Evolutionary conservation across 2,329 filamentous ascomycete genomes (phyloP), one percentile per base, ranked within the genome.

Genomic region (Colletotrichum incanum): DNA sequence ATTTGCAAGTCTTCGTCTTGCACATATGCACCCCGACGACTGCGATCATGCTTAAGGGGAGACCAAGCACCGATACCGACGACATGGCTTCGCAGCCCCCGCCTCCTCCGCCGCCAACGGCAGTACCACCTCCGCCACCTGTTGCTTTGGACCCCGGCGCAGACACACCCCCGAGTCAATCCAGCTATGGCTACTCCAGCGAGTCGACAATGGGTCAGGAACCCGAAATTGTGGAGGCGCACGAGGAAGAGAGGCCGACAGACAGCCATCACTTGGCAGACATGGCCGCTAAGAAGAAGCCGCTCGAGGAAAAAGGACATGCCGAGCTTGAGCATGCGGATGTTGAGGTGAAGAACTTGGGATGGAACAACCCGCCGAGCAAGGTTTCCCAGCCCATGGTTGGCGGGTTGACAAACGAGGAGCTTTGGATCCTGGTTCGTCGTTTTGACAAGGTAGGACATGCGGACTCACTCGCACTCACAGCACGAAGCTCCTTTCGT

Each of bases 391-490:
- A 82, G 37, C 91, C 89, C 0, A 83, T 95, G 14, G 90, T 94
- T 0, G 90, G 91, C 1, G 92, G 92, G 0, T 79, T 95, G 71
- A 85, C 86, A 16, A 95, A 95, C 74, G 92, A 95, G 49, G 91
- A 94, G 73, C 81, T 94, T 0, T 95, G 93, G 91, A 83, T 93
- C 60, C 82, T 95, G 23, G 83, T 94, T 39, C 86, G 93, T 31
- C 86, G 93, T 1, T 95, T 95, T 80, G 91, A 95, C 79, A 94
- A 94, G 61, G 71, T 73, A 60, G 43, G 65, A 11, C 28, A 11
- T 39, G 18, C 23, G 6, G 23, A 62, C 4, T 28, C 41, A 50
- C 20, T 1, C 2, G 18, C 5, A 2, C 1, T n/a, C 39, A n/a
- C 4, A 18, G 85, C 26, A 43, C 37, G 3, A 7, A 11, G 2